Conservation (phyloP, 805 yeast species). For the Candida pini region DNA sequence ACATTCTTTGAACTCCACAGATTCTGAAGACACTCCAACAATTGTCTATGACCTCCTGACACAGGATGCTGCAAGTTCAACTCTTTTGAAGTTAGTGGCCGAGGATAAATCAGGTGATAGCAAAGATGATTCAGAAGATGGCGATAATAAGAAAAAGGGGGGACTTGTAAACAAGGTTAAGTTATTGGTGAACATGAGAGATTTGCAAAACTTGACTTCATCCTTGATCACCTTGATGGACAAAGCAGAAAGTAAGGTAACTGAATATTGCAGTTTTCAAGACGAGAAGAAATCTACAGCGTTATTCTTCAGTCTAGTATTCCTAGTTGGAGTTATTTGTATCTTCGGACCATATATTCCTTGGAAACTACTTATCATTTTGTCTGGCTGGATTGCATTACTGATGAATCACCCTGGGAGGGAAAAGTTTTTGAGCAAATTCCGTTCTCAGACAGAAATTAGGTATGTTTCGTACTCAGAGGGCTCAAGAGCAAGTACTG, state of each 20-base stretch:
- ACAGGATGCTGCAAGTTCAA: constrained; percentile 10
- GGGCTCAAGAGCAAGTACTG: no score
- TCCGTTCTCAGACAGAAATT: constrained; percentile 28
- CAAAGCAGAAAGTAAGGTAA: constrained; percentile 46
- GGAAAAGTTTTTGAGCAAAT: constrained; percentile 11
- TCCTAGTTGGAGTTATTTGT: constrained; percentile 36
- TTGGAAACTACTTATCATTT: constrained; percentile 55
- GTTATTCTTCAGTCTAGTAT: constrained; percentile 39
- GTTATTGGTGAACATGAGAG: constrained; percentile 61
- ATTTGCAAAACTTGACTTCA: constrained; percentile 61
- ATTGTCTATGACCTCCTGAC: constrained; percentile 13
- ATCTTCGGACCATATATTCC: constrained; percentile 50
- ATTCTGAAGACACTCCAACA: constrained; percentile 14
- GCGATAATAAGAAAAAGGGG: constrained; percentile 5
- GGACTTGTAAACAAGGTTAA: constrained; percentile 29
- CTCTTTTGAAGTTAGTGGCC: constrained; percentile 10
- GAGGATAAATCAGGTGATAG: constrained; percentile 4
- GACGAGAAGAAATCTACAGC: constrained; percentile 65
- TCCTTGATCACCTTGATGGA: constrained; percentile 47
- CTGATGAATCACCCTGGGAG: constrained; percentile 55
- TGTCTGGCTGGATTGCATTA: constrained; percentile 51
- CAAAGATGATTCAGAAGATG: constrained; percentile 3
- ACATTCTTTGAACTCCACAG: constrained; percentile 10
- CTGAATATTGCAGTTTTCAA: constrained; percentile 62
- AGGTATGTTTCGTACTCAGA: no score